Percentiles rank a stretch among this genome's conserved stretches.
These are phyloP conservation scores for Herpetospermum pedunculosum DNA, from an alignment of 306 rosid genomes.

Conservation along the genomic window DNA sequence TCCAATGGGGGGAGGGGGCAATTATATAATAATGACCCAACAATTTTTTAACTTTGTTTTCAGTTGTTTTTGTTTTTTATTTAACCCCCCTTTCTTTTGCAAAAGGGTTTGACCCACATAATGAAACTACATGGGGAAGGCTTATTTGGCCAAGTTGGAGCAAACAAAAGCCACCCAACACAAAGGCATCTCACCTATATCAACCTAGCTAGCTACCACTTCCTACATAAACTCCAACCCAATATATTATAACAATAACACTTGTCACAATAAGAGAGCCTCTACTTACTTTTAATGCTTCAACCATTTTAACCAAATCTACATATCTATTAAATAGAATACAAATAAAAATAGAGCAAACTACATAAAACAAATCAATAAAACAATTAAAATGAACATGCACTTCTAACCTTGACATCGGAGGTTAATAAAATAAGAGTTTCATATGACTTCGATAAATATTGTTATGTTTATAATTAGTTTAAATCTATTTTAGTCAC, in stretches of 20 bases:
- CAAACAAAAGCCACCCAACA: neutral
- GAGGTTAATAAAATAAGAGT: too few relatives aligned
- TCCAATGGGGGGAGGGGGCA: neutral
- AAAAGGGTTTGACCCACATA: neutral
- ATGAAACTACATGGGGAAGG: slow-evolving; percentile 14
- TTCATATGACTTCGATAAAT: too few relatives aligned
- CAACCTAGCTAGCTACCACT: slow-evolving; percentile 7
- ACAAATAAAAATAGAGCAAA: too few relatives aligned
- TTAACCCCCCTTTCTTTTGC: neutral
- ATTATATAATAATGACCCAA: neutral
- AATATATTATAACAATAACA: too few relatives aligned
- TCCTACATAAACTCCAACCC: neutral
- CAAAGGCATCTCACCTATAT: neutral
- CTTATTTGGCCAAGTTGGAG: slow-evolving; percentile 4
- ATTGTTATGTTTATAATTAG: neutral
- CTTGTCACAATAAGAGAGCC: too few relatives aligned
- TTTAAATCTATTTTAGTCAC: neutral
- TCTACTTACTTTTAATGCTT: too few relatives aligned
- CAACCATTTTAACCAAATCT: too few relatives aligned
- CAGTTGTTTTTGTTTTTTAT: neutral
- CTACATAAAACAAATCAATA: too few relatives aligned
- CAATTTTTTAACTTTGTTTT: neutral
- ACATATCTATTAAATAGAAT: too few relatives aligned
- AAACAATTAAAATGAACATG: too few relatives aligned
- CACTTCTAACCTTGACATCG: too few relatives aligned